Percentiles rank a stretch among this genome's conserved stretches.
These are phyloP conservation scores for Lactifluus rugatus DNA, from an alignment of 768 basidiomycete genomes.

Conservation along the genomic window DNA sequence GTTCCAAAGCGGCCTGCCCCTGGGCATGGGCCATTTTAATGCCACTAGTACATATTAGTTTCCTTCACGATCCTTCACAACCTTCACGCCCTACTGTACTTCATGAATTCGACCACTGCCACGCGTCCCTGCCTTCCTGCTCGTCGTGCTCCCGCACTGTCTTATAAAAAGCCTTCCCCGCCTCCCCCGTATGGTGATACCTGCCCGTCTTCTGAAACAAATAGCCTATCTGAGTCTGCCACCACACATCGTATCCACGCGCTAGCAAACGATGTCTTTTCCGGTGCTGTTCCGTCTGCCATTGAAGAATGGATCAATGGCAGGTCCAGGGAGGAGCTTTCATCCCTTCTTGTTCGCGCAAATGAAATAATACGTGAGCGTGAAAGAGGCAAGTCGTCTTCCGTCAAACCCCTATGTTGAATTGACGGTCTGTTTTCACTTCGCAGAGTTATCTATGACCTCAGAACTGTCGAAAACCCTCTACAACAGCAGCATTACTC, in stretches of 20 bases:
- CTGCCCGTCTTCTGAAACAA: neutral
- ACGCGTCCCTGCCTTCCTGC: neutral
- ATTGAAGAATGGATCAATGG: conserved; percentile 47
- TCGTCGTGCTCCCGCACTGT: neutral
- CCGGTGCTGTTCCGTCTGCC: conserved; percentile 11
- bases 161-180: conserved; percentile 3
- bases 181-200: conserved; percentile 8
- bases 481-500: conserved; percentile 55
- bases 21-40: neutral
- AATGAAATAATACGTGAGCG: conserved; percentile 67
- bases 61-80: too few relatives aligned
- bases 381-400: conserved; percentile 52
- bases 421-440: neutral
- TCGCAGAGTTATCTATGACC: conserved; percentile 54
- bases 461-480: conserved; percentile 60
- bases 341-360: conserved; percentile 59
- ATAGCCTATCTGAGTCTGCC: conserved; percentile 19
- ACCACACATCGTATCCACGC: conserved; percentile 28
- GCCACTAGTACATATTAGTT: too few relatives aligned
- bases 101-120: neutral
- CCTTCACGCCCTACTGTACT: neutral
- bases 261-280: conserved; percentile 19
- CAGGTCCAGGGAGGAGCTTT: conserved; percentile 64
- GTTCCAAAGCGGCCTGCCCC: too few relatives aligned
- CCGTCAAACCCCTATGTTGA: neutral